Base-by-base conservation (phyloP, 192 early-diverging fungal species). In the Umbelopsis ramanniana region DNA sequence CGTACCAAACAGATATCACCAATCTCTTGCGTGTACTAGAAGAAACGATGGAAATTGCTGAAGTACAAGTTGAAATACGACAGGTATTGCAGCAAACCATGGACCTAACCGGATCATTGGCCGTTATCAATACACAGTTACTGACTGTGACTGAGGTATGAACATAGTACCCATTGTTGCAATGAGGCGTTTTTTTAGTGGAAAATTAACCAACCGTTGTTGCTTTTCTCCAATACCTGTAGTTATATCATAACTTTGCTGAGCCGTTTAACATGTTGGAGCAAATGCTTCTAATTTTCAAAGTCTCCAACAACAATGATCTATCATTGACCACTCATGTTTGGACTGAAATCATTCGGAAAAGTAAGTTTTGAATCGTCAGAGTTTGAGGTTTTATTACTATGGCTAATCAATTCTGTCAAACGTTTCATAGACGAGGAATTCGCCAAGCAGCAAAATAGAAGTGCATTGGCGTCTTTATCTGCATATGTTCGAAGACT, bases 231-330 rank as follows among this genome's bases (percentile, higher is more conserved):
- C 86, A 43, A 43, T 11, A 43, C 1, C 73, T 76, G 4, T 80
- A 82, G 73, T 75, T 89, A 15, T 89, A 85, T 73, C 76, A 82
- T 35, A 52, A 77, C 71, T 89, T 84, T 77, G 83, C 88, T 10
- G 71, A 82, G 74, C 85, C 82, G 7, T 68, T 85, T 63, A 40
- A 72, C 4, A 67, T 90, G 69, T 80, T 76, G 69, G 85, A 87
- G 60, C 79, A 82, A 11, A 78, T 79, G 60, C 72, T 90, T 50
- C 71, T 83, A 15, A 88, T 90, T 9, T 80, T 88, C 76, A 85
- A 88, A 69, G 80, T 75, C 9, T 84, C 88, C 9, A 85, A 85
- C 71, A 82, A 86, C 54, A 81, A 84, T 43, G 85, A 88, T 35
- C 29, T 72, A 17, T 35, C 57, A 37, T 63, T 63, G 26, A 63